These are phyloP conservation scores for Glycyrrhiza uralensis DNA, from an alignment of 306 rosid genomes.

Conservation along the genomic window DNA sequence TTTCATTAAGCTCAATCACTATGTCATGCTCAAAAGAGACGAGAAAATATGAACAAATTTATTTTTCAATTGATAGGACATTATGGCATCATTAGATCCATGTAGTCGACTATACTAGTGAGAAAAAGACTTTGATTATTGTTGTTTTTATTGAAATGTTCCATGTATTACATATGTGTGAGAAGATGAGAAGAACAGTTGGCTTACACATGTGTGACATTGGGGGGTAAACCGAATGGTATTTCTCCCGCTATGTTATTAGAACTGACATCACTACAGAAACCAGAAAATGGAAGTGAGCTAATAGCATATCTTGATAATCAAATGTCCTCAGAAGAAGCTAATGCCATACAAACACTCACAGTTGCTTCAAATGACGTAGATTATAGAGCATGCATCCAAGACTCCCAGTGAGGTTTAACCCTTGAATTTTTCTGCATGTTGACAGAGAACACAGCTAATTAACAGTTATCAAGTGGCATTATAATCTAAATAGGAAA, in stretches of 20 bases:
- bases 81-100: neutral
- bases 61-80: neutral
- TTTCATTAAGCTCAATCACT: constrained; percentile 10
- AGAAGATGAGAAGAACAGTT: neutral
- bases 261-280: constrained; percentile 76
- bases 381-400: constrained; percentile 60
- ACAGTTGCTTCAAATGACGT: constrained; percentile 68
- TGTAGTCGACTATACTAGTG: neutral
- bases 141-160: neutral
- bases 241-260: constrained; percentile 72
- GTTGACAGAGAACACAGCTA: constrained; percentile 2
- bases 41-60: neutral
- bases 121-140: neutral
- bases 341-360: constrained; percentile 22
- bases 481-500: neutral
- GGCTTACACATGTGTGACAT: constrained; percentile 78
- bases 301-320: neutral
- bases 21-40: neutral
- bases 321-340: neutral
- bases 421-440: constrained; percentile 67
- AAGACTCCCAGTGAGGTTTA: constrained; percentile 75
- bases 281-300: constrained; percentile 23
- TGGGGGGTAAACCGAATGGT: constrained; percentile 70
- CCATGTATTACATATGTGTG: too few species aligned
- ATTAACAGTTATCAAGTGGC: constrained; percentile 7